phyloP scores from a whole-genome alignment of 2,329 filamentous ascomycete genomes.

The Ascochyta viciae-villosae region DNA sequence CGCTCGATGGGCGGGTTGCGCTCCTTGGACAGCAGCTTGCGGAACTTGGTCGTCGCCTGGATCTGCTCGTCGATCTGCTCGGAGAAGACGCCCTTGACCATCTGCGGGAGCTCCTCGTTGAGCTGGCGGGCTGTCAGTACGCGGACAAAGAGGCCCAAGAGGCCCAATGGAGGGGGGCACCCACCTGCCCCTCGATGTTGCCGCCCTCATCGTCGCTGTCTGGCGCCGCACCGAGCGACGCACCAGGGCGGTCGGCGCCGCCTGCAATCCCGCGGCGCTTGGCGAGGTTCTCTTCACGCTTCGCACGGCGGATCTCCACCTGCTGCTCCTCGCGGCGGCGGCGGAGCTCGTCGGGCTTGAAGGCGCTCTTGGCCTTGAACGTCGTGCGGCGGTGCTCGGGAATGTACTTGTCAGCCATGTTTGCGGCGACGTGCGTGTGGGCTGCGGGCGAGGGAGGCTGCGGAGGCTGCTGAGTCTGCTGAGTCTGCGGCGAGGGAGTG shows the following conservation, averaged over 20 bases:
- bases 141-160: background rate
- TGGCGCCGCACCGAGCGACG: constrained; percentile 83
- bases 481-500: constrained; percentile 13
- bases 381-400: constrained; percentile 98
- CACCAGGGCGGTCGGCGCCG: constrained; percentile 71
- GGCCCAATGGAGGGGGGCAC: constrained; percentile 33
- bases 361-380: constrained; percentile 99
- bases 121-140: constrained; percentile 64
- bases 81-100: constrained; percentile 98
- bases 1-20: constrained; percentile 98
- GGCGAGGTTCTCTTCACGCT: constrained; percentile 98
- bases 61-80: constrained; percentile 99
- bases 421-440: constrained; percentile 46
- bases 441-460: too few relatives aligned
- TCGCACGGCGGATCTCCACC: constrained; percentile 98
- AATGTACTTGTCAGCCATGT: constrained; percentile 98
- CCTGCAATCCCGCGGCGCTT: constrained; percentile 94
- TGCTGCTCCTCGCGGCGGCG: constrained; percentile 98
- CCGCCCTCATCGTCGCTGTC: constrained; percentile 98
- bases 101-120: constrained; percentile 96
- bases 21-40: constrained; percentile 97
- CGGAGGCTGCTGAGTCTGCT: constrained; percentile 17
- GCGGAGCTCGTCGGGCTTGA: constrained; percentile 98
- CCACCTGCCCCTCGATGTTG: constrained; percentile 95
- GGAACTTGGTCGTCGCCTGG: constrained; percentile 95